phyloP scores from a whole-genome alignment of 2,329 filamentous ascomycete genomes.

The Fusarium goolgardi region DNA sequence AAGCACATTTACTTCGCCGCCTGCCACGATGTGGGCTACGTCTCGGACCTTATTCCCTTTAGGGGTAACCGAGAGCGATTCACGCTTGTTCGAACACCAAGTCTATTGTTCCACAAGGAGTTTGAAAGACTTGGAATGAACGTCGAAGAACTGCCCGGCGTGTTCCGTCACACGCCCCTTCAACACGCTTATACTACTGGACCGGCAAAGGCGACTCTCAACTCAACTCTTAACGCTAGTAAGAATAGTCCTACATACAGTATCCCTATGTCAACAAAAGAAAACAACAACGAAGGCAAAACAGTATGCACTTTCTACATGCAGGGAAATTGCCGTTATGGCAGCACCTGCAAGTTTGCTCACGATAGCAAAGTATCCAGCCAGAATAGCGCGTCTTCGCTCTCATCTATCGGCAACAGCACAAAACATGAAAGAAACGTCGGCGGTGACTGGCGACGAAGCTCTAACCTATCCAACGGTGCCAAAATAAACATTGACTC shows the following conservation, averaged over 20 bases:
- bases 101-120: conserved; percentile 63
- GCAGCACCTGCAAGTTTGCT: conserved; percentile 33
- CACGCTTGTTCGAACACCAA: conserved; percentile 62
- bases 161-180: conserved; percentile 62
- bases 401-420: conserved; percentile 10
- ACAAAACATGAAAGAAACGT: conserved; percentile 20
- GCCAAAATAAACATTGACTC: conserved; percentile 23
- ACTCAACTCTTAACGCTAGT: neutral
- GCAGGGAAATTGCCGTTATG: conserved; percentile 43
- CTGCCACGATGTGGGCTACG: conserved; percentile 66
- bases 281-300: conserved; percentile 14
- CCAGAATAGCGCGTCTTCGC: conserved; percentile 26
- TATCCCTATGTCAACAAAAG: conserved; percentile 11
- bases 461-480: neutral
- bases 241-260: conserved; percentile 7
- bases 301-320: conserved; percentile 36
- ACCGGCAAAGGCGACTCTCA: conserved; percentile 8
- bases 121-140: conserved; percentile 64
- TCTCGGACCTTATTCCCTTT: conserved; percentile 66
- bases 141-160: conserved; percentile 61
- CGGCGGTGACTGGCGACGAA: conserved; percentile 14
- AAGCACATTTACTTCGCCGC: conserved; percentile 73
- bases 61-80: conserved; percentile 61
- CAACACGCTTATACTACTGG: conserved; percentile 13
- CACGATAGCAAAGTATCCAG: conserved; percentile 32